phyloP scores from a whole-genome alignment of 208 protist species.

The Porcisia deanei region DNA sequence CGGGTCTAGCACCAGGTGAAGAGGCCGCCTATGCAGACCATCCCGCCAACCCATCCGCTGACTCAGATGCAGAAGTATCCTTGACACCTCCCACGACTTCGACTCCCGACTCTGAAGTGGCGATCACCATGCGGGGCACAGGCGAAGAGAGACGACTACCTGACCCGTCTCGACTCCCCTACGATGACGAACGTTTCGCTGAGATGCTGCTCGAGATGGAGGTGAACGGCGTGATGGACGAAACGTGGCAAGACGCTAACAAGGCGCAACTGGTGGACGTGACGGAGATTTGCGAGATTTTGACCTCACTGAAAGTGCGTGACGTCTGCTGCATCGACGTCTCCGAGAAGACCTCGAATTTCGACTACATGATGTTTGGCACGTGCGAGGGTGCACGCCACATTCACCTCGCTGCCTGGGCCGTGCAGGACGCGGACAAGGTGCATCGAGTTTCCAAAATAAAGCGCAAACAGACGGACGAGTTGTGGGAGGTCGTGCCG shows the following conservation, averaged over 20 bases:
- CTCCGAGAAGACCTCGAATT: slow-evolving; percentile 79
- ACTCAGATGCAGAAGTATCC: not conserved
- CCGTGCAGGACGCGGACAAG: slow-evolving; percentile 83
- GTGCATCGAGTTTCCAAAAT: slow-evolving; percentile 78
- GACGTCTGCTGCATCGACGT: slow-evolving; percentile 89
- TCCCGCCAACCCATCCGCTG: not conserved
- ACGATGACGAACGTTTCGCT: slow-evolving; percentile 86
- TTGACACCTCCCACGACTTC: not conserved
- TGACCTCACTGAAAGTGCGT: slow-evolving; percentile 74
- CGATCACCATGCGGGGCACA: too few species aligned
- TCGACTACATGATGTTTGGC: slow-evolving; percentile 91
- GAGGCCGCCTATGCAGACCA: slow-evolving; percentile 26
- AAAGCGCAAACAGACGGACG: slow-evolving; percentile 71
- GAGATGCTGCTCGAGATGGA: slow-evolving; percentile 90
- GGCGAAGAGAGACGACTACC: slow-evolving; percentile 11
- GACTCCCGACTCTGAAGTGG: not conserved
- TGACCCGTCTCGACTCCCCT: slow-evolving; percentile 48
- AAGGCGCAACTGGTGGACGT: slow-evolving; percentile 83
- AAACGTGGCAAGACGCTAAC: slow-evolving; percentile 79
- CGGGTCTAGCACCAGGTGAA: slow-evolving; percentile 25
- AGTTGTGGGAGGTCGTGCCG: slow-evolving; percentile 87
- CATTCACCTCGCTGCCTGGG: slow-evolving; percentile 90
- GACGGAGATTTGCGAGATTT: slow-evolving; percentile 63
- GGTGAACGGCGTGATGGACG: slow-evolving; percentile 87
- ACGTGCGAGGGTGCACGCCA: slow-evolving; percentile 87